These are phyloP conservation scores for Panaeolus cyanescens DNA, from an alignment of 768 basidiomycete species.

Conservation along the genomic window DNA sequence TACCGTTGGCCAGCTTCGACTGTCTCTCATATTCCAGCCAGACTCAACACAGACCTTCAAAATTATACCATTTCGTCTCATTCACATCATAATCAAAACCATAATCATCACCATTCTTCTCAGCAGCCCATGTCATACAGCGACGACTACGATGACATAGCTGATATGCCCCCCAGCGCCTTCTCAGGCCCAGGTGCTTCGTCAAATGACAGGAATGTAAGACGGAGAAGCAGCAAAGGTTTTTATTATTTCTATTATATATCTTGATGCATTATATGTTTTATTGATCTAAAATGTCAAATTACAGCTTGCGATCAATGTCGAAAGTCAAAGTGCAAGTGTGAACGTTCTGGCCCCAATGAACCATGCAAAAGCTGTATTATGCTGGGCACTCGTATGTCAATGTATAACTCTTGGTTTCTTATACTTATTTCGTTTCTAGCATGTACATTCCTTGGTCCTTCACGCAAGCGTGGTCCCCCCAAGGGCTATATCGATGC, in stretches of 20 bases:
- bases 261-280: constrained; percentile 5
- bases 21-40: constrained; percentile 19
- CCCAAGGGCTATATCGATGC: constrained; percentile 97
- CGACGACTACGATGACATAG: constrained; percentile 66
- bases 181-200: constrained; percentile 20
- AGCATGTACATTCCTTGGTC: constrained; percentile 81
- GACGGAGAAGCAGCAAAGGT: constrained; percentile 81
- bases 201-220: constrained; percentile 51
- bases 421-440: constrained; percentile 9
- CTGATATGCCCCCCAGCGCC: constrained; percentile 53
- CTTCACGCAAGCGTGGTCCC: constrained; percentile 81
- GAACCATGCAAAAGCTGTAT: constrained; percentile 79
- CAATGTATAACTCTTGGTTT: constrained; percentile 8
- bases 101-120: constrained; percentile 5
- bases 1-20: constrained; percentile 32
- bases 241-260: constrained; percentile 14
- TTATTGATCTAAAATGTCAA: constrained; percentile 7
- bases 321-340: constrained; percentile 89
- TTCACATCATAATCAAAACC: constrained; percentile 13
- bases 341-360: constrained; percentile 62
- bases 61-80: constrained; percentile 10
- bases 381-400: constrained; percentile 66
- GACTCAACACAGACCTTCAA: constrained; percentile 9
- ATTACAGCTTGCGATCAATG: constrained; percentile 88
- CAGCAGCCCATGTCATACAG: constrained; percentile 41